phyloP scores from a whole-genome alignment of 179 eudicot species.

The Amaranthus tricolor region DNA sequence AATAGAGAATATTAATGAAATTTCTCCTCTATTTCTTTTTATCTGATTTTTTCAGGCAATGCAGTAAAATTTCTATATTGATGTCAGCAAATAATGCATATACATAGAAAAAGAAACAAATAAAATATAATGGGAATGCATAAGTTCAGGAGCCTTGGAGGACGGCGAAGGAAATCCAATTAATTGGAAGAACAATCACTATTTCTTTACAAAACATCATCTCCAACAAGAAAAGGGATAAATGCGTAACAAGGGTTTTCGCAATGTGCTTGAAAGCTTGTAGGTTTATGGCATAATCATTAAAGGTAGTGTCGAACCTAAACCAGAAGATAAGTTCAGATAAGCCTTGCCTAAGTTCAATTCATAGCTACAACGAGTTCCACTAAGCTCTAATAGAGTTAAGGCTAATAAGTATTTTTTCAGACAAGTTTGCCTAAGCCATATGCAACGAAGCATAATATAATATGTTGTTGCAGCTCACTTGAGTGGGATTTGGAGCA shows the following conservation, averaged over 20 bases:
- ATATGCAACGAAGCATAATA: too few species aligned
- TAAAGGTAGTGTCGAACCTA: too few species aligned
- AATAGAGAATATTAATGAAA: too few species aligned
- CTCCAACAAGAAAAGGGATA: background rate
- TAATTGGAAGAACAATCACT: background rate
- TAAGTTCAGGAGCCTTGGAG: background rate
- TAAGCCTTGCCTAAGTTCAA: too few species aligned
- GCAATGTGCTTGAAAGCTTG: background rate
- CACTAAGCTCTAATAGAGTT: too few species aligned
- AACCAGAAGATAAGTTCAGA: too few species aligned
- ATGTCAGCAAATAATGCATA: background rate
- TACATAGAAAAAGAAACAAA: background rate
- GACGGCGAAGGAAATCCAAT: background rate
- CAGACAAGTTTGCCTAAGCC: too few species aligned
- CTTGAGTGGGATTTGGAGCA: too few species aligned
- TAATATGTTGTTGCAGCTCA: too few species aligned
- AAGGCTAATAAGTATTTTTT: too few species aligned
- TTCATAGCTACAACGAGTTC: too few species aligned
- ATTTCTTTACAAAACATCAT: background rate
- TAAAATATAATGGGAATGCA: background rate
- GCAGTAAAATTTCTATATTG: background rate
- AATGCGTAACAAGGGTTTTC: background rate
- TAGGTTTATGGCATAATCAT: background rate
- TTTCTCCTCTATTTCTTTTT: too few species aligned
- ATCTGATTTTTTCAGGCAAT: background rate